Evolutionary conservation across 192 early-diverging fungal species (phyloP), one percentile per base, ranked within the genome.

Genomic region (Mycoemilia scoparia): DNA sequence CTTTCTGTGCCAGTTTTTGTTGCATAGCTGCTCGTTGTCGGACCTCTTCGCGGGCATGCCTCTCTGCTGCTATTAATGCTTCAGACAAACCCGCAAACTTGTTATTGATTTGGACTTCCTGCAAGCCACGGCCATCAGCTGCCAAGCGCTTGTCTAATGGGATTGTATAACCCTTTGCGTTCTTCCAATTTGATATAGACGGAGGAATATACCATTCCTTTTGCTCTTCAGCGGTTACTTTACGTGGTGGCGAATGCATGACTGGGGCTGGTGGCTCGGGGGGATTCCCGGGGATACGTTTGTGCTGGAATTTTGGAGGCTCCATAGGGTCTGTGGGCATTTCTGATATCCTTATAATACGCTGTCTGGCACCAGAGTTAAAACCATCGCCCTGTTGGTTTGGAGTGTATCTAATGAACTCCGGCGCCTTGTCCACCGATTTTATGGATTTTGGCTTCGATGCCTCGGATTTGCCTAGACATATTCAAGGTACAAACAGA

Each of bases 131-230:
- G 16, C 87, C 95, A 51, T 99, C 95, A 10, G 86, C 79, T 1
- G 95, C 95, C 43, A 99, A 63, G 30, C 95, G 85, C 58, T 99
- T 99, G 59, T 99, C 95, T 24, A 99, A 63, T 10, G 95, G 86
- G 39, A 99, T 96, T 6, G 95, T 99, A 52, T 87, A 99, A 21
- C 95, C 95, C 47, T 99, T 93, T 34, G 87, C 83, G 64, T 99
- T 99, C 66, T 96, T 99, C 95, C 95, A 99, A 55, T 96, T 99
- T 43, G 81, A 85, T 27, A 99, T 92, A 45, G 83, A 91, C n/a
- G 95, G 95, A 27, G 95, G 95, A 33, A 99, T 87, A 5, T 83
- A 67, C 95, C 95, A 99, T 41, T 91, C 79, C 33, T 72, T 71
- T 49, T 96, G 95, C 60, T 99, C 89, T 38, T 96, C 84, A 2